Percentiles rank a stretch among this genome's conserved stretches.
Evolutionary conservation across 2,329 filamentous ascomycete genomes (phyloP).

Genomic region (Sporothrix globosa): DNA sequence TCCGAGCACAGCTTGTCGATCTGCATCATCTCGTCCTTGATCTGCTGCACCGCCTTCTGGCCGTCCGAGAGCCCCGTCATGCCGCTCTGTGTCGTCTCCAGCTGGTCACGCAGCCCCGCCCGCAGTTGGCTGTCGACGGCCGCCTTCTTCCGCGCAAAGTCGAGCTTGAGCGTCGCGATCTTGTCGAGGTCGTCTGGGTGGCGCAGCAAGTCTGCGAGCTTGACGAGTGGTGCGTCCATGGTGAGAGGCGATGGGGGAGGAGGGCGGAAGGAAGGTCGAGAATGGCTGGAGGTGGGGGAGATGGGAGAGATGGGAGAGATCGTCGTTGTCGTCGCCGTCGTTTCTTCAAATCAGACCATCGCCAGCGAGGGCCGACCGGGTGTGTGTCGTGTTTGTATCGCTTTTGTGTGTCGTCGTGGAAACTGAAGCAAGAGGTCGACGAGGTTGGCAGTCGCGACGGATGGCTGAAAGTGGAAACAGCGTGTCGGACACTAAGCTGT

Average conservation of each 20-base stretch:
- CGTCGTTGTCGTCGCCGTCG: neutral
- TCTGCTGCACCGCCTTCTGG: constrained; percentile 86
- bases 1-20: constrained; percentile 98
- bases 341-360: constrained; percentile 28
- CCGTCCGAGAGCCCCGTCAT: constrained; percentile 88
- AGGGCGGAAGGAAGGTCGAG: neutral
- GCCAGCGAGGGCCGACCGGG: constrained; percentile 31
- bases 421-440: neutral
- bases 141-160: constrained; percentile 92
- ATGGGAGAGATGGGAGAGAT: too few species aligned
- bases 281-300: neutral
- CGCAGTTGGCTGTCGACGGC: constrained; percentile 90
- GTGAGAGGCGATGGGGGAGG: constrained; percentile 34
- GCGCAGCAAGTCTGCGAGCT: constrained; percentile 89
- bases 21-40: constrained; percentile 98
- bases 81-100: constrained; percentile 90
- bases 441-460: neutral
- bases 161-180: constrained; percentile 83
- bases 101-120: constrained; percentile 83
- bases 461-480: constrained; percentile 20
- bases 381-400: neutral
- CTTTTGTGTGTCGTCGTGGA: neutral
- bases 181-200: constrained; percentile 98
- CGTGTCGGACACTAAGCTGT: constrained; percentile 3
- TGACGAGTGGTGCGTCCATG: constrained; percentile 72